Conservation (phyloP, 306 rosid species). For the Phaseolus lunatus region DNA sequence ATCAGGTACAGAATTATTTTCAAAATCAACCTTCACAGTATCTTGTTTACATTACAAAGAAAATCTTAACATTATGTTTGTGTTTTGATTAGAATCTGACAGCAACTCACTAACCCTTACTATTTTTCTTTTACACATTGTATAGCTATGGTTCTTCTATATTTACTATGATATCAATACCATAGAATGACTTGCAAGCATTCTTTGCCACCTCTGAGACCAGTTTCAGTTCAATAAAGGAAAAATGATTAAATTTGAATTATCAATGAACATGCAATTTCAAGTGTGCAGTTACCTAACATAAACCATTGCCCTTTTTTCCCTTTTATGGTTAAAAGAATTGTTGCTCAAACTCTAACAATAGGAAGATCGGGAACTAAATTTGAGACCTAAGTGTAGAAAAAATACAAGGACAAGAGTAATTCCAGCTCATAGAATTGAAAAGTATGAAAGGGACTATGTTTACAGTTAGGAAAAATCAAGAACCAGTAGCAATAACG, state of each 20-base stretch:
- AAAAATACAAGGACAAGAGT: constrained; percentile 4
- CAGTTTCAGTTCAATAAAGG: constrained; percentile 4
- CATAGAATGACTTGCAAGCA: background rate
- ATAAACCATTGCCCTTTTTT: background rate
- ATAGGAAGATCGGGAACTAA: constrained; percentile 16
- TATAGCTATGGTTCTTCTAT: background rate
- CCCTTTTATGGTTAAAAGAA: background rate
- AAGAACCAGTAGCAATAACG: constrained; percentile 13
- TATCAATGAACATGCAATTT: background rate
- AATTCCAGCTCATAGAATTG: background rate
- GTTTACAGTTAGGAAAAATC: background rate
- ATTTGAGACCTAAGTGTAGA: background rate
- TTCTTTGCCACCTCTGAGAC: background rate
- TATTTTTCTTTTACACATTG: background rate
- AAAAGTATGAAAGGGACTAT: constrained; percentile 1
- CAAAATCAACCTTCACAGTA: constrained; percentile 13
- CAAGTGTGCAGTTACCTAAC: background rate
- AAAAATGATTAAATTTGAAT: background rate
- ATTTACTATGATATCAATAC: background rate
- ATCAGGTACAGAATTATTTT: background rate
- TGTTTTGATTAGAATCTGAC: constrained; percentile 7
- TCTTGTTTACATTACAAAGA: constrained; percentile 11
- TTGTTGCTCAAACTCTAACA: background rate
- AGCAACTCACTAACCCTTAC: background rate
- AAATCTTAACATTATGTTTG: background rate